Percentiles rank a stretch among this genome's conserved stretches.
These are phyloP conservation scores for Uncinocarpus reesii DNA, from an alignment of 2,329 filamentous ascomycete genomes.

Conservation along the genomic window DNA sequence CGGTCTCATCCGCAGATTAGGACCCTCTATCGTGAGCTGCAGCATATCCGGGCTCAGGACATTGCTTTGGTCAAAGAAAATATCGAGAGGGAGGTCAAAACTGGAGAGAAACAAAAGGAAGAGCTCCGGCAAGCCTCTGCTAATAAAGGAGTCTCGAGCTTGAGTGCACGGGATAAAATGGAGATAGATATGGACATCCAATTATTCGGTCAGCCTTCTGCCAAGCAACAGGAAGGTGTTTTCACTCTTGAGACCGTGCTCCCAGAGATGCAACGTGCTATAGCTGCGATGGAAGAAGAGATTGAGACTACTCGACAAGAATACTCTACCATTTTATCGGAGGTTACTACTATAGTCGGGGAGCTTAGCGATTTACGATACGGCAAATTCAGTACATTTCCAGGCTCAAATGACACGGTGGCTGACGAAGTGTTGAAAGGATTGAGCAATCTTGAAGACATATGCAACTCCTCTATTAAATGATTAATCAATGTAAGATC, in stretches of 20 bases:
- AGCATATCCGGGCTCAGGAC: conserved; percentile 58
- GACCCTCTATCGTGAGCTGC: conserved; percentile 66
- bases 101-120: conserved; percentile 30
- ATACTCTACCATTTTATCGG: conserved; percentile 48
- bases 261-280: conserved; percentile 58
- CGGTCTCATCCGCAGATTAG: conserved; percentile 58
- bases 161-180: conserved; percentile 27
- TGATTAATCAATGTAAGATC: conserved; percentile 3
- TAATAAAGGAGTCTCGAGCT: conserved; percentile 27
- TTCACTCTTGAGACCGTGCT: conserved; percentile 58
- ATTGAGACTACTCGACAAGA: conserved; percentile 57
- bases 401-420: conserved; percentile 49
- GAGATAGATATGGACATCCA: conserved; percentile 42
- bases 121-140: conserved; percentile 29
- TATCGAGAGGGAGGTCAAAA: conserved; percentile 31
- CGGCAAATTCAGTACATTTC: conserved; percentile 51
- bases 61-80: conserved; percentile 56
- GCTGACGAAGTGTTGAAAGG: conserved; percentile 58
- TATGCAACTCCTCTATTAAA: conserved; percentile 41
- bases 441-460: conserved; percentile 52
- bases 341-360: conserved; percentile 56
- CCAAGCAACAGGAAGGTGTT: conserved; percentile 33
- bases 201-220: conserved; percentile 47
- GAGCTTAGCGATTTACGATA: conserved; percentile 74
- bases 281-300: conserved; percentile 55